Conservation (phyloP, 257 asterid species). For the Solanum tacnaense region DNA sequence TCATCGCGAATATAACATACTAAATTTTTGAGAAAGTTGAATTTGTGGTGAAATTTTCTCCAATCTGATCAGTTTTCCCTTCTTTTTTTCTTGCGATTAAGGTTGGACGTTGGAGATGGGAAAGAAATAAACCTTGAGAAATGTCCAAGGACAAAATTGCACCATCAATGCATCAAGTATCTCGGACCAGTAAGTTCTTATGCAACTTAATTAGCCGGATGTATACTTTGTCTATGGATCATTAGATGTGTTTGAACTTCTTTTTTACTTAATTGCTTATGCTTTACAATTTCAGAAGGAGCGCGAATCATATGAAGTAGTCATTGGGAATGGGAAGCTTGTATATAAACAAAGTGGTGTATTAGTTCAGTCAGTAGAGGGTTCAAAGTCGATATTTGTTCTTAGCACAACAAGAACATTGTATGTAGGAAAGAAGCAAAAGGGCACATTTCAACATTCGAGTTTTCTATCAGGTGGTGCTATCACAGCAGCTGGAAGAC, state of each 20-base stretch:
- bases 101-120: constrained; percentile 97
- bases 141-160: constrained; percentile 60
- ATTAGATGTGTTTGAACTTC: not conserved
- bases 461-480: constrained; percentile 93
- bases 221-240: not conserved
- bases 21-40: not conserved
- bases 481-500: constrained; percentile 90
- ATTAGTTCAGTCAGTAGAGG: constrained; percentile 52
- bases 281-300: constrained; percentile 42
- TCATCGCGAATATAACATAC: not conserved
- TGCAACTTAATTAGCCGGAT: not conserved
- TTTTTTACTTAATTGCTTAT: constrained; percentile 1
- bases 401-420: constrained; percentile 73
- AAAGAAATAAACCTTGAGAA: constrained; percentile 72
- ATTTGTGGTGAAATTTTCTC: not conserved
- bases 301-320: constrained; percentile 68
- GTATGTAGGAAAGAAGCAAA: constrained; percentile 72
- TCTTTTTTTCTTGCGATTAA: constrained; percentile 8
- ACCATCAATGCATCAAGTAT: constrained; percentile 76
- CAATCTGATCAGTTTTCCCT: not conserved
- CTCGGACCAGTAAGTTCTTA: constrained; percentile 69
- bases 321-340: constrained; percentile 62
- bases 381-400: constrained; percentile 86
- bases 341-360: constrained; percentile 48
- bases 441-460: constrained; percentile 86